Evolutionary conservation across 352 stramenopile species (phyloP).

Genomic region (Phytophthora foliorum): DNA sequence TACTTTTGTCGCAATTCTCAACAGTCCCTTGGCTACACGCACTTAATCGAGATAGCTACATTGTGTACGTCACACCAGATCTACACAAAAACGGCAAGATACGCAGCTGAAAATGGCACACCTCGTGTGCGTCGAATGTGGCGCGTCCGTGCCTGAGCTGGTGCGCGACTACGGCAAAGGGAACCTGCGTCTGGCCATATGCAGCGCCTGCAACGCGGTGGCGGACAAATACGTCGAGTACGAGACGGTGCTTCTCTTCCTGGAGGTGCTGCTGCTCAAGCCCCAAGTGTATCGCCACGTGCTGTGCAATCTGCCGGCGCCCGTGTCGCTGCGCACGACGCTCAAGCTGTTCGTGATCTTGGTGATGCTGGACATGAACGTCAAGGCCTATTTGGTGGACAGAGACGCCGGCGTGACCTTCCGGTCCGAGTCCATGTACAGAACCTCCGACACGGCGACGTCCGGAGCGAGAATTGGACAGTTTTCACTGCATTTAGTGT

Average conservation of each 20-base stretch:
- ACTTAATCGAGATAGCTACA: conserved; percentile 21
- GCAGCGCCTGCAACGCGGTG: conserved; percentile 69
- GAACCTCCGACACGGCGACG: conserved; percentile 32
- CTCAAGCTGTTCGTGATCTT: conserved; percentile 83
- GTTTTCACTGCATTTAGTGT: conserved; percentile 82
- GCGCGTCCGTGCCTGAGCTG: conserved; percentile 62
- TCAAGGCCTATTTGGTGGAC: conserved; percentile 87
- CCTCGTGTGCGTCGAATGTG: conserved; percentile 85
- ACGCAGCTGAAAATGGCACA: conserved; percentile 8
- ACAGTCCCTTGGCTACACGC: conserved; percentile 27
- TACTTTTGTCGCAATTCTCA: neutral
- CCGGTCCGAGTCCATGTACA: conserved; percentile 68
- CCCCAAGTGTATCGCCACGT: conserved; percentile 89
- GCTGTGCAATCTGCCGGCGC: conserved; percentile 77
- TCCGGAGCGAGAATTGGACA: conserved; percentile 75
- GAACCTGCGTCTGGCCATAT: conserved; percentile 86
- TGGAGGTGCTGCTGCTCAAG: conserved; percentile 89
- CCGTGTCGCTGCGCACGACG: conserved; percentile 58
- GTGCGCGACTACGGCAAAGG: conserved; percentile 90
- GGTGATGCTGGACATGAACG: conserved; percentile 89
- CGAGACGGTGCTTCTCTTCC: conserved; percentile 84
- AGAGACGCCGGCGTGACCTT: conserved; percentile 67
- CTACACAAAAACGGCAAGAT: conserved; percentile 2
- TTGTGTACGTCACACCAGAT: neutral
- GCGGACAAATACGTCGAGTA: conserved; percentile 93